Base-by-base conservation (phyloP, 768 basidiomycete species). In the Trichaptum fuscoviolaceum region DNA sequence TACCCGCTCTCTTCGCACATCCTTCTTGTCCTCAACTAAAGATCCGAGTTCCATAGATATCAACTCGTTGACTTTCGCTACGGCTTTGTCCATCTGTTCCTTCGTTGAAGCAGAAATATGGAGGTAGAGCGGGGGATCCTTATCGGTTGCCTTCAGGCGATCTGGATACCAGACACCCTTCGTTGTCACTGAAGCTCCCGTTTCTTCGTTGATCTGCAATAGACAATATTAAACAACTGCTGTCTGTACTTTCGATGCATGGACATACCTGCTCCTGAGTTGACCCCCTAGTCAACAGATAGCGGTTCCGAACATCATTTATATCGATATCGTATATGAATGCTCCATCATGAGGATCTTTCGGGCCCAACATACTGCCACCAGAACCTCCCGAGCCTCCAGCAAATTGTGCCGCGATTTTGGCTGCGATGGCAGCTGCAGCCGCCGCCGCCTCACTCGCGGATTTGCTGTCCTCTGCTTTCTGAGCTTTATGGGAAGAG, bases 131-230 rank as follows among this genome's bases (percentile, higher is more conserved):
- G 96, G 92, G 30, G 95, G 94, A 72, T 98, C 95, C 74, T 88
- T 93, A 69, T 96, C 93, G 17, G 91, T 93, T 7, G 96, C 94
- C 76, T 91, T 96, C 63, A 83, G 80, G 68, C 93, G 84, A 81
- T 99, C 96, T 0, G 96, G 96, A 72, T 97, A 95, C 96, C 96
- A 99, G 4, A 89, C 83, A 24, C 96, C 96, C 79, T 95, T 95
- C 26, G 96, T 98, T 65, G 89, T 88, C 36, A 98, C 90, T 0
- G 92, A 91, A 1, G 93, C 95, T 61, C 96, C 96, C 0, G 96
- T 97, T 62, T 97, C 90, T 66, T 92, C 90, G 68, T 93, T 82
- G 70, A 99, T 93, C 96, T 98, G 74, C 10, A 59, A 9, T 15
- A 71, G 10, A 36, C 30, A 23, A 65, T 62, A 64, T 65, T 15